Conservation (phyloP, 2,329 filamentous ascomycete genomes). For the Trichoderma pleuroti region DNA sequence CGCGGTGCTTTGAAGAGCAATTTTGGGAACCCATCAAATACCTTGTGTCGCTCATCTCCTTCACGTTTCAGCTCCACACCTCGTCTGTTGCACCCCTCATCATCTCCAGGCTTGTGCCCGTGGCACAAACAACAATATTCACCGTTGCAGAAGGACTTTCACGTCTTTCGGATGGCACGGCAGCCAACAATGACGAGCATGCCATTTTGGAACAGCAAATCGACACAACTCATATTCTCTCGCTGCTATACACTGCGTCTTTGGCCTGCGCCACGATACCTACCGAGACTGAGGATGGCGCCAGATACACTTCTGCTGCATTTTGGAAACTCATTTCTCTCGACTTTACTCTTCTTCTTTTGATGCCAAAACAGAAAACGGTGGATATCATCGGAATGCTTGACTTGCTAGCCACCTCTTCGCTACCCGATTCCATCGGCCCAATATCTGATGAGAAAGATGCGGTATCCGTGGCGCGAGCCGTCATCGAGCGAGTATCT, state of each 20-base stretch:
- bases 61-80: slow-evolving; percentile 61
- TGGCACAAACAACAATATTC: slow-evolving; percentile 58
- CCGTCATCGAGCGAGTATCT: slow-evolving; percentile 60
- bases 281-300: slow-evolving; percentile 30
- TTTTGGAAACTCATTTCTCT: slow-evolving; percentile 69
- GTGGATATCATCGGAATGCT: slow-evolving; percentile 63
- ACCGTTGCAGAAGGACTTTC: slow-evolving; percentile 57
- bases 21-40: slow-evolving; percentile 62
- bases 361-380: slow-evolving; percentile 63
- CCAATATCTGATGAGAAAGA: slow-evolving; percentile 52
- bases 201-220: slow-evolving; percentile 50
- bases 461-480: slow-evolving; percentile 40
- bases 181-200: slow-evolving; percentile 40
- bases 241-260: slow-evolving; percentile 61
- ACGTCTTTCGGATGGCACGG: slow-evolving; percentile 46
- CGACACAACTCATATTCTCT: slow-evolving; percentile 60
- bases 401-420: slow-evolving; percentile 63
- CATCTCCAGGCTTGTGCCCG: slow-evolving; percentile 52
- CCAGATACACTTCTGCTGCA: slow-evolving; percentile 33
- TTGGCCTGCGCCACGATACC: slow-evolving; percentile 52
- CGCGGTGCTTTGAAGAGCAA: slow-evolving; percentile 60
- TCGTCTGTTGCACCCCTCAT: slow-evolving; percentile 57
- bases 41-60: slow-evolving; percentile 61
- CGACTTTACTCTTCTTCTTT: slow-evolving; percentile 63
- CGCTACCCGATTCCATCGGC: slow-evolving; percentile 61